Evolutionary conservation across 208 protist species (phyloP).

Genomic region (Leishmania guyanensis): DNA sequence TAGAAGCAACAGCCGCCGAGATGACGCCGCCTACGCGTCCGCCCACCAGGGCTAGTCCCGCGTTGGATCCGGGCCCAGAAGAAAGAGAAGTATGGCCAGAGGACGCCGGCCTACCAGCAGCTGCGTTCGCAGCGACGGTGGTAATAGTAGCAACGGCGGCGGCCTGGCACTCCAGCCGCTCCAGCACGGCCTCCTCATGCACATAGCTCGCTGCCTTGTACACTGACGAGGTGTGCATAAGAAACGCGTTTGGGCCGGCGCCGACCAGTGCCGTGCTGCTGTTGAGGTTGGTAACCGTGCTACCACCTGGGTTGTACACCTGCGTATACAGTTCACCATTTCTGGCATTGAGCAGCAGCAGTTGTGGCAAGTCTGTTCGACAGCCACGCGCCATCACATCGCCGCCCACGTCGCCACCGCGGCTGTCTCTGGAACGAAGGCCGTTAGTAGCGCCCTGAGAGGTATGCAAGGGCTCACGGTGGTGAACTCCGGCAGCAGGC

Average conservation of each 20-base stretch:
- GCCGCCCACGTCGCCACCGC: not conserved
- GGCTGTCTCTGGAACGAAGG: not conserved
- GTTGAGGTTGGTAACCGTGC: slow-evolving; percentile 35
- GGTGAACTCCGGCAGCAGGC: not conserved
- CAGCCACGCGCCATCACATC: slow-evolving; percentile 29
- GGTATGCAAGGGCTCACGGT: not conserved
- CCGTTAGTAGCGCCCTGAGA: not conserved
- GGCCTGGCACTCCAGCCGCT: slow-evolving; percentile 18
- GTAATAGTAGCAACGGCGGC: not conserved
- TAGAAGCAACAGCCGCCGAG: not conserved
- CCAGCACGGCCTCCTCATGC: slow-evolving; percentile 15
- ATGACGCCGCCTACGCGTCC: not conserved
- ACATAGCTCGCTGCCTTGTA: slow-evolving; percentile 10
- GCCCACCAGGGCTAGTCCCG: not conserved
- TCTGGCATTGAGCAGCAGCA: slow-evolving; percentile 57
- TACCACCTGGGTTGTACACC: slow-evolving; percentile 51
- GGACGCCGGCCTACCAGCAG: not conserved
- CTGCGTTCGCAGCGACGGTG: not conserved
- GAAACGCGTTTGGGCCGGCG: slow-evolving; percentile 63
- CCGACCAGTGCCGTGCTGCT: slow-evolving; percentile 37
- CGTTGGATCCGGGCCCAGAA: not conserved
- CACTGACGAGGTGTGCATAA: slow-evolving; percentile 4
- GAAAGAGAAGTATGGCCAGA: not conserved
- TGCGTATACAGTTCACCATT: slow-evolving; percentile 72
- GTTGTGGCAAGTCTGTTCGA: slow-evolving; percentile 41